Evolutionary conservation across 306 rosid species (phyloP).

Genomic region (Vigna trinervia): DNA sequence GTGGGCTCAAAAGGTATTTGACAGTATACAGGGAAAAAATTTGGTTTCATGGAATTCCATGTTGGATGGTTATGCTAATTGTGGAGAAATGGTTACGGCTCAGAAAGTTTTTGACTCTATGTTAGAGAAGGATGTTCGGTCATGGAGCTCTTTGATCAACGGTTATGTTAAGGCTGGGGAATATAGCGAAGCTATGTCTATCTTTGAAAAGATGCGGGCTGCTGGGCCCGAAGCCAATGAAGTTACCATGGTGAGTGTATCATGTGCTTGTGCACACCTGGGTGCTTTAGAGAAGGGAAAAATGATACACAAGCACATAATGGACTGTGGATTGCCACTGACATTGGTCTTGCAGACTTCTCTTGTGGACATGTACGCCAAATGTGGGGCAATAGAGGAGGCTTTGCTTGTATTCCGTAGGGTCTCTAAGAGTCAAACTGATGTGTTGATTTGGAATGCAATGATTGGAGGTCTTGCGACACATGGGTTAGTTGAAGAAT

Average conservation of each 20-base stretch:
- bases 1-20: constrained; percentile 66
- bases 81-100: constrained; percentile 63
- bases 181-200: constrained; percentile 63
- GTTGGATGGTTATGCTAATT: constrained; percentile 82
- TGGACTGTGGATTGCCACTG: constrained; percentile 57
- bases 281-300: constrained; percentile 78
- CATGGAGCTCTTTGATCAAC: constrained; percentile 81
- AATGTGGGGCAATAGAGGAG: constrained; percentile 80
- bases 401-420: constrained; percentile 62
- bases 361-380: constrained; percentile 87
- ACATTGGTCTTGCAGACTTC: constrained; percentile 74
- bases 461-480: constrained; percentile 82
- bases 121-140: constrained; percentile 70
- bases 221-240: constrained; percentile 71
- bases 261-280: constrained; percentile 73
- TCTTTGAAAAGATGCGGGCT: constrained; percentile 62
- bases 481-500: constrained; percentile 67
- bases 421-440: constrained; percentile 52
- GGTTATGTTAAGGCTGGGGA: constrained; percentile 72
- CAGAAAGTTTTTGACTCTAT: constrained; percentile 65
- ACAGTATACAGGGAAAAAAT: constrained; percentile 54
- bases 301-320: constrained; percentile 58
- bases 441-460: constrained; percentile 83
- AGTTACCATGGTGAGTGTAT: constrained; percentile 82
- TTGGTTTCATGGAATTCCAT: constrained; percentile 82